Evolutionary conservation across 1,284 basidiomycete genomes (phyloP), one percentile per base, ranked within the genome.

Genomic region (Ganoderma sinense): DNA sequence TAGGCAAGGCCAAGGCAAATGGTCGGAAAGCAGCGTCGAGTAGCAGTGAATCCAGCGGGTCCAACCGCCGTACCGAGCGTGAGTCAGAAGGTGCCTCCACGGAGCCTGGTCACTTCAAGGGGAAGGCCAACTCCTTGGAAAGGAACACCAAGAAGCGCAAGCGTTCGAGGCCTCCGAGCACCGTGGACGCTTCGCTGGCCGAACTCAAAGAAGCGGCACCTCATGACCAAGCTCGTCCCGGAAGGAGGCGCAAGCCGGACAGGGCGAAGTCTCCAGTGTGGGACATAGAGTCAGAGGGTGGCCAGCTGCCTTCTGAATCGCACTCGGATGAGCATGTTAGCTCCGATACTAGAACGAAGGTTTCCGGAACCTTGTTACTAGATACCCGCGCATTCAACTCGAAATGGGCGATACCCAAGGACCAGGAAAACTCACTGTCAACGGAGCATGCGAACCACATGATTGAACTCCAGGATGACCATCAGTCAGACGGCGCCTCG

Each of bases 251-350:
- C 18, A 67, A 58, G 33, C 26, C 16, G 2, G n/a, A 55, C 16
- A 69, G 65, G 11, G 62, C 53, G 2, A 80, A 79, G 67, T 93
- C 92, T 18, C 82, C 87, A 29, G 74, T 88, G 29, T 93, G 91
- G 92, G 89, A 89, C 73, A 91, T 93, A 53, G 92, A 93, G 78
- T 74, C 79, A 16, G 83, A 86, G 8, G 70, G 64, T 8, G 66
- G 71, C 0, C 60, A 67, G 23, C 72, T 78, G 13, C 71, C 72
- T 29, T 72, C 75, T 18, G 71, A 56, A 18, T 71, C 73, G 56
- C 68, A 36, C 41, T 71, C 60, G n/a, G 70, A 56, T 29, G 10
- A 39, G 26, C 62, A 62, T 16, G 59, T 45, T 6, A 26, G 5
- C 1, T 68, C 69, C n/a, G 45, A 48, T 20, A 6, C 11, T 18